Conservation (phyloP, 2,329 filamentous ascomycete genomes). For the Trichoderma cornu-damae region DNA sequence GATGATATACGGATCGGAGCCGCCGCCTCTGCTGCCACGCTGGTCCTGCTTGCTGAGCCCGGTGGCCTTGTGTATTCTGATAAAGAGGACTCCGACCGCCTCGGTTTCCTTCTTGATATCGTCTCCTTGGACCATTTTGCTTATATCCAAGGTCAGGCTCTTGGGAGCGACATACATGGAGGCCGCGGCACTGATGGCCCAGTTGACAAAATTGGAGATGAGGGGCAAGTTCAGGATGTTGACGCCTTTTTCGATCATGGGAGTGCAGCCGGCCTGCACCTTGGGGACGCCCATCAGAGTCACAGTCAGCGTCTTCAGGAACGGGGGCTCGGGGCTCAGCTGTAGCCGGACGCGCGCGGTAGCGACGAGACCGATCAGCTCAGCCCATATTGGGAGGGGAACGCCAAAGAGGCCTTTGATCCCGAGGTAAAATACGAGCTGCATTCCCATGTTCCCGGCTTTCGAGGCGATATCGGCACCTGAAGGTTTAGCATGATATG, state of each 20-base stretch:
- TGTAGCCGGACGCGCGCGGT: constrained; percentile 79
- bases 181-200: constrained; percentile 79
- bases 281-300: constrained; percentile 93
- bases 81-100: constrained; percentile 83
- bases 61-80: constrained; percentile 82
- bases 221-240: constrained; percentile 88
- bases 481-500: constrained; percentile 81
- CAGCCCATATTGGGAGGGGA: constrained; percentile 81
- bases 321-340: constrained; percentile 85
- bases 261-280: constrained; percentile 81
- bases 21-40: constrained; percentile 76
- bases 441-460: constrained; percentile 95
- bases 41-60: constrained; percentile 88
- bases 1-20: constrained; percentile 93
- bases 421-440: constrained; percentile 88
- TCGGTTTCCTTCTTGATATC: constrained; percentile 84
- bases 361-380: constrained; percentile 83
- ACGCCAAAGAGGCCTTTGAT: constrained; percentile 84
- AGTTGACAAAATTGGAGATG: constrained; percentile 96
- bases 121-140: constrained; percentile 86
- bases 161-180: constrained; percentile 94
- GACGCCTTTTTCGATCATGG: constrained; percentile 84
- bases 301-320: constrained; percentile 85
- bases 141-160: constrained; percentile 84
- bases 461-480: constrained; percentile 67